Evolutionary conservation across 2,329 filamentous ascomycete species (phyloP).

Genomic region (Thermothelomyces thermophilus): DNA sequence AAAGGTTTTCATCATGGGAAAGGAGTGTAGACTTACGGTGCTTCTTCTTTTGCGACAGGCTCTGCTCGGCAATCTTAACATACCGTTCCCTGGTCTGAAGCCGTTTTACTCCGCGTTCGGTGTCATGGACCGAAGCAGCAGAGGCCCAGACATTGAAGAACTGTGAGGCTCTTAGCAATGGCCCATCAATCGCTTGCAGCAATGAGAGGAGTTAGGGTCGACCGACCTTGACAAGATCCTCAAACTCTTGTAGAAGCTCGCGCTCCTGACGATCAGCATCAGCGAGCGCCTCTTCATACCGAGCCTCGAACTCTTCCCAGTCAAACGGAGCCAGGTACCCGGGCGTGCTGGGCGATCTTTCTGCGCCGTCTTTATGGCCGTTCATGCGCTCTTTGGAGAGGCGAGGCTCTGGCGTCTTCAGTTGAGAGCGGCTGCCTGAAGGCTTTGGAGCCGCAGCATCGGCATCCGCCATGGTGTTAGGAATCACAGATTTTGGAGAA

Average conservation of each 20-base stretch:
- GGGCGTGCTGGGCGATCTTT: slow-evolving; percentile 42
- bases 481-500: slow-evolving; percentile 6
- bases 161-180: slow-evolving; percentile 37
- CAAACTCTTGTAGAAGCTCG: slow-evolving; percentile 60
- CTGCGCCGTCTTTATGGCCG: slow-evolving; percentile 19
- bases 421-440: slow-evolving; percentile 16
- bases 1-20: background rate
- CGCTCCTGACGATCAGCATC: slow-evolving; percentile 58
- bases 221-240: slow-evolving; percentile 56
- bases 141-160: slow-evolving; percentile 76
- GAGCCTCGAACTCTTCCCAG: slow-evolving; percentile 69
- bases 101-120: slow-evolving; percentile 68
- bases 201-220: background rate
- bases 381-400: slow-evolving; percentile 23
- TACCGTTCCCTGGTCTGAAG: slow-evolving; percentile 72
- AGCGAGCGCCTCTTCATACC: slow-evolving; percentile 60
- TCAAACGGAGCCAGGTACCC: slow-evolving; percentile 54
- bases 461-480: slow-evolving; percentile 18
- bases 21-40: slow-evolving; percentile 59
- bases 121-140: slow-evolving; percentile 64
- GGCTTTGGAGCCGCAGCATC: slow-evolving; percentile 11
- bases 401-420: slow-evolving; percentile 27
- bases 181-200: too few relatives aligned
- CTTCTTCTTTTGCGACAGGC: slow-evolving; percentile 65
- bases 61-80: slow-evolving; percentile 67